phyloP scores from a whole-genome alignment of 768 basidiomycete species.

The Naganishia friedmannii region DNA sequence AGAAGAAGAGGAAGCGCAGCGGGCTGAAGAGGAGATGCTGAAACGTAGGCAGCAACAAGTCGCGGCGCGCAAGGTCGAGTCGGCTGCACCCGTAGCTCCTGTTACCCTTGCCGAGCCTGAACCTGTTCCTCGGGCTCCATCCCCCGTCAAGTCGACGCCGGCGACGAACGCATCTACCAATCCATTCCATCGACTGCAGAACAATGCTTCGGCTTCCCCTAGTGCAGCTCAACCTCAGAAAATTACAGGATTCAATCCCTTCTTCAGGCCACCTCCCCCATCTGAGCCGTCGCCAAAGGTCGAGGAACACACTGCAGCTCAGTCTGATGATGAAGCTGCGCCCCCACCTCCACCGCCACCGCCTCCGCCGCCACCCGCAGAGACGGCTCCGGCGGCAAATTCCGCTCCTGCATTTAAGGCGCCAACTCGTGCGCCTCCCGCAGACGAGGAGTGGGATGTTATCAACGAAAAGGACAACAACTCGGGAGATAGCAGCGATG shows the following conservation, averaged over 20 bases:
- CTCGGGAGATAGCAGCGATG: conserved; percentile 64
- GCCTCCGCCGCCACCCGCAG: conserved; percentile 29
- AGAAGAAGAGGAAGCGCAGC: conserved; percentile 67
- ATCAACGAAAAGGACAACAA: conserved; percentile 64
- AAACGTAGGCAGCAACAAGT: conserved; percentile 32
- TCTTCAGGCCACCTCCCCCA: conserved; percentile 56
- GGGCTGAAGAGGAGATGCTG: conserved; percentile 56
- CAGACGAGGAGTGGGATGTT: conserved; percentile 81
- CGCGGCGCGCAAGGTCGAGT: conserved; percentile 38
- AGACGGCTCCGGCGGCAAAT: conserved; percentile 35
- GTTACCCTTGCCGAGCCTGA: conserved; percentile 28
- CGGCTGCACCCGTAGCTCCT: conserved; percentile 33
- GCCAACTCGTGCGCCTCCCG: conserved; percentile 33
- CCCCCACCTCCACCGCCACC: conserved; percentile 33
- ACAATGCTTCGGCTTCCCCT: conserved; percentile 33
- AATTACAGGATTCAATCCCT: conserved; percentile 65
- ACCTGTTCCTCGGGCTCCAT: conserved; percentile 39
- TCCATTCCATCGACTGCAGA: conserved; percentile 45
- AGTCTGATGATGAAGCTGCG: conserved; percentile 49
- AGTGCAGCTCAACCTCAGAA: conserved; percentile 52
- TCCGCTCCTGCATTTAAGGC: conserved; percentile 53
- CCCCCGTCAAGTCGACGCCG: conserved; percentile 52
- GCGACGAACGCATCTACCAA: conserved; percentile 38
- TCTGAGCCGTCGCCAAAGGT: not conserved
- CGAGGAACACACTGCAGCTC: conserved; percentile 45